Base-by-base conservation (phyloP, 257 asterid genomes). In the Gynochthodes officinalis region DNA sequence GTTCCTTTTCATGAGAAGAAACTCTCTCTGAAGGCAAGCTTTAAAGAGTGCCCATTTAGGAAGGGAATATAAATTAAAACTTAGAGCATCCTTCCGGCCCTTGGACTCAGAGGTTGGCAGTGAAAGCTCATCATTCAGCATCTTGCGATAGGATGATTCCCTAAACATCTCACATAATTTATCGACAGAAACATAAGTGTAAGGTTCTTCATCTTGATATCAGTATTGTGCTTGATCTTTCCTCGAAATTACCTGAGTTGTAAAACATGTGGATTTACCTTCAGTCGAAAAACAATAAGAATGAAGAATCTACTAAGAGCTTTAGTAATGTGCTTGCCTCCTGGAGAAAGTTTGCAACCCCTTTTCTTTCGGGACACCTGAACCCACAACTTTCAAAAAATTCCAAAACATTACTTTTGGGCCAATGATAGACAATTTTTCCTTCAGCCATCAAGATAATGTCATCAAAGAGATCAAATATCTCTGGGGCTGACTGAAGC, bases 191-290 rank as follows among this genome's bases (percentile, higher is more conserved):
- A 74, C 25, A 57, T 79, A 87, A 68, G 69, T 78, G 76, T 85
- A 80, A 15, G 82, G 67, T 59, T 77, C 75, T 66, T 70, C 77
- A 30, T 49, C 44, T 33, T 73, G 43, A 23, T 50, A 57, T 90
- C 92, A 87, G 76, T 85, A 87, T 35, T 87, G 88, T 64, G 80
- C 86, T 65, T 87, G 92, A 77, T 87, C 92, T 70, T 83, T 87
- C 64, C 66, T 71, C 1, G 91, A 87, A 2, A 77, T 77, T 37
- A 87, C 89, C 91, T 87, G 57, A 19, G 27, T 50, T 50, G 18
- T 21, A 50, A 50, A 50, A 50, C 57, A 50, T 50, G 1, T 50
- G 27, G 21, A 50, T 50, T 50, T 50, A 50, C 2, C 23, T 13
- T 50, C 6, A 50, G 27, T 50, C 21, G 57, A 50, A 50, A 42